Evolutionary conservation across 108 stramenopile species (phyloP).

Genomic region (Schizochytrium sp.): DNA sequence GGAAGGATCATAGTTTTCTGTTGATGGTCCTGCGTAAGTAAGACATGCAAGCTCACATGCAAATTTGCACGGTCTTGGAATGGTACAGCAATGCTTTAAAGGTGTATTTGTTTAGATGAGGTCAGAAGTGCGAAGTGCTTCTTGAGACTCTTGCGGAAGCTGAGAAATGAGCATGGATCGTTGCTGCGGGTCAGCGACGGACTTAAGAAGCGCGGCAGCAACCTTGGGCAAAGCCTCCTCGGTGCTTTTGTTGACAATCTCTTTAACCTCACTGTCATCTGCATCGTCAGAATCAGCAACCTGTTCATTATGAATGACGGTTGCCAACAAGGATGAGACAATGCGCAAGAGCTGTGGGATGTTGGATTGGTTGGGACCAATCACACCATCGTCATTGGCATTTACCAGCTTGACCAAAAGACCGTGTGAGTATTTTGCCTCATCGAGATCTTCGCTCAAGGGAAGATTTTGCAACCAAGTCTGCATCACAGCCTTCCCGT

Average conservation of each 20-base stretch:
- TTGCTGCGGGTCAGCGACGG: not conserved
- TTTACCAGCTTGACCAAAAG: not conserved
- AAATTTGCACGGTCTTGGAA: no score
- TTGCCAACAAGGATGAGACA: not conserved
- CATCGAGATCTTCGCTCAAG: not conserved
- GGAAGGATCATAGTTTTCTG: no score
- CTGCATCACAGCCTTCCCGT: not conserved
- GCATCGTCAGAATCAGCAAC: not conserved
- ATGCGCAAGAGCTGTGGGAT: not conserved
- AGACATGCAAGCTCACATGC: no score
- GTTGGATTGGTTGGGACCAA: constrained; percentile 26
- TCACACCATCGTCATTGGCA: not conserved
- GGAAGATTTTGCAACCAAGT: constrained; percentile 17
- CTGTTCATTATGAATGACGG: not conserved
- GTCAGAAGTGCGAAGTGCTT: not conserved
- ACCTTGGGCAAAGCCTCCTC: constrained; percentile 3
- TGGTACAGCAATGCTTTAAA: no score
- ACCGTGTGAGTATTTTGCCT: constrained; percentile 41
- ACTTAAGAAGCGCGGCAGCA: not conserved
- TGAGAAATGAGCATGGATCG: not conserved
- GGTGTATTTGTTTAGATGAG: not conserved
- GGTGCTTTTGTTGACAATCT: constrained; percentile 15
- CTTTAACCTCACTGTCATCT: constrained; percentile 9
- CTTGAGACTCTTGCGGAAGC: constrained; percentile 20
- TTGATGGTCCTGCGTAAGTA: no score